Evolutionary conservation across 208 protist genomes (phyloP), one percentile per base, ranked within the genome.

Genomic region (Leishmania braziliensis): DNA sequence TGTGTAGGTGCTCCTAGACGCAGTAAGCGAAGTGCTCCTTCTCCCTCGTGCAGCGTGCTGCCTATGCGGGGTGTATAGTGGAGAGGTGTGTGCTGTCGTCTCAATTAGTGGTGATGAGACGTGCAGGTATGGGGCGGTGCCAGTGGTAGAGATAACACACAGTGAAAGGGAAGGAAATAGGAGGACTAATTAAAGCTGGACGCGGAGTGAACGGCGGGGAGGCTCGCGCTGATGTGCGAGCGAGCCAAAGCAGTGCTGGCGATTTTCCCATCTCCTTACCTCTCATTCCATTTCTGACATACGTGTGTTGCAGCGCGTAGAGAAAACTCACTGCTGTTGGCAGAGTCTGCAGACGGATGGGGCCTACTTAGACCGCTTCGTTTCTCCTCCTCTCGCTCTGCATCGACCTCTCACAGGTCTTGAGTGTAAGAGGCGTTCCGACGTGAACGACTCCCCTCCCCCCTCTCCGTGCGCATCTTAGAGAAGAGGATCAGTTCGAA

Each of bases 101-200:
- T 46, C 36, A 33, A 50, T 71, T 39, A 6, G 39, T 50, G 33
- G 66, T 71, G 39, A 36, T 65, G 60, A 29, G 60, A 65, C 16
- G 60, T 18, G 29, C 8, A 10, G 39, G 8, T 26, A 39, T 26
- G 66, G 39, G 33, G 39, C 39, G 66, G 39, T 2, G 16, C 66
- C 66, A 26, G 43, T 3, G 68, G 53, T 16, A 33, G 14, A 54
- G 39, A 69, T 0, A 48, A 39, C 6, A 14, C 36, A 50, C 5
- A 58, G 53, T 54, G 39, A 72, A 50, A 36, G 76, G 60, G 36
- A 16, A 18, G 46, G 58, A 79, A 70, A 46, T 60, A 51, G n/a
- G n/a, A 29, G 60, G 23, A 53, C 20, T 48, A 10, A 68, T 50
- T 53, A 68, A 69, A 69, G 73, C 39, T 63, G 6, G 29, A 33